Percentiles rank a stretch among this genome's conserved stretches.
Evolutionary conservation across 345 rosid species (phyloP).

Genomic region (Populus tremula): DNA sequence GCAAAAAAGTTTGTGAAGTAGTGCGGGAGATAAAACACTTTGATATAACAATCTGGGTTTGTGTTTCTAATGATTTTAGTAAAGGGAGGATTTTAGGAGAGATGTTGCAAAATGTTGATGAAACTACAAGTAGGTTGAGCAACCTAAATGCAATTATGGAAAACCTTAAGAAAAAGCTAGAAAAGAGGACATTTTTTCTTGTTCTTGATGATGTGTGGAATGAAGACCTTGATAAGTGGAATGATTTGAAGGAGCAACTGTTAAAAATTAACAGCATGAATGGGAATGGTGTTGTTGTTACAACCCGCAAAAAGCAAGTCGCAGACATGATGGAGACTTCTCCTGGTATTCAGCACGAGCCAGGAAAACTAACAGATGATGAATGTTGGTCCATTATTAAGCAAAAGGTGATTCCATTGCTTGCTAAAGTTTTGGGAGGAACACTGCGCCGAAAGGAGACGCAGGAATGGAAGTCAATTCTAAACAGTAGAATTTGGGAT

Average conservation of each 20-base stretch:
- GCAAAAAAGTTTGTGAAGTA: slow-evolving; percentile 13
- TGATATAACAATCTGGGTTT: too few relatives aligned
- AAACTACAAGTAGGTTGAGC: too few relatives aligned
- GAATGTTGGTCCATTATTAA: slow-evolving; percentile 25
- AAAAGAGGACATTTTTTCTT: slow-evolving; percentile 8
- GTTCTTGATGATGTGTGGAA: slow-evolving; percentile 32
- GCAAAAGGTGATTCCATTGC: slow-evolving; percentile 13
- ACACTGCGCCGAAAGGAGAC: not conserved
- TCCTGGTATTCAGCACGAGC: not conserved
- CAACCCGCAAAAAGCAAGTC: slow-evolving; percentile 16
- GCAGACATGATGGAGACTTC: slow-evolving; percentile 11
- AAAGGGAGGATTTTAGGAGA: too few relatives aligned
- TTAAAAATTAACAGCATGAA: not conserved
- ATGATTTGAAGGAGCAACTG: slow-evolving; percentile 8
- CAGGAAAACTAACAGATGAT: not conserved
- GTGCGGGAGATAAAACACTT: not conserved
- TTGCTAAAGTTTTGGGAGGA: slow-evolving; percentile 13
- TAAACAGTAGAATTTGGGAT: slow-evolving; percentile 3
- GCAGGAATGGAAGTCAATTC: slow-evolving; percentile 8
- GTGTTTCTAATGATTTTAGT: too few relatives aligned
- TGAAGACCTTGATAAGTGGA: slow-evolving; percentile 1
- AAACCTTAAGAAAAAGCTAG: too few relatives aligned
- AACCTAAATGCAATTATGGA: too few relatives aligned
- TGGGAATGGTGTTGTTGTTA: slow-evolving; percentile 13
- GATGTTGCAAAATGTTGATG: too few relatives aligned